These are phyloP conservation scores for Akanthomyces uredinophilus DNA, from an alignment of 2,329 filamentous ascomycete genomes.

Conservation along the genomic window DNA sequence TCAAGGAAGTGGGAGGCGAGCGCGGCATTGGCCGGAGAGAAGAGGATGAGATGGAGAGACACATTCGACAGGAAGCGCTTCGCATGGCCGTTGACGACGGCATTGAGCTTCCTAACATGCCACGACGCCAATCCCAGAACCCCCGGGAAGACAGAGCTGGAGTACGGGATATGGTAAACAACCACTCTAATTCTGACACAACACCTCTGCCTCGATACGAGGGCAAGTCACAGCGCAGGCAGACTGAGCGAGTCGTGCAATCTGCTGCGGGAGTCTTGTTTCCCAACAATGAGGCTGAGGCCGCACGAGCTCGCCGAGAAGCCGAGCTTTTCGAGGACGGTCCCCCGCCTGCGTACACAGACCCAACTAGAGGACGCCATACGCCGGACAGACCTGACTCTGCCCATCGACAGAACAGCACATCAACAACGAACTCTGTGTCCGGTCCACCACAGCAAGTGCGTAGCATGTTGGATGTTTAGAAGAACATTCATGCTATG, in stretches of 20 bases:
- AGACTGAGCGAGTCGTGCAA: slow-evolving; percentile 40
- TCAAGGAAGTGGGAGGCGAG: slow-evolving; percentile 48
- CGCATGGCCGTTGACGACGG: slow-evolving; percentile 27
- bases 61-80: slow-evolving; percentile 28
- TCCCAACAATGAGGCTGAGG: slow-evolving; percentile 33
- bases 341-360: slow-evolving; percentile 37
- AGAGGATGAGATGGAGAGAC: slow-evolving; percentile 36
- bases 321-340: slow-evolving; percentile 40
- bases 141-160: slow-evolving; percentile 29
- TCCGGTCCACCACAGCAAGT: slow-evolving; percentile 48
- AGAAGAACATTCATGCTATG: slow-evolving; percentile 4
- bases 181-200: slow-evolving; percentile 20
- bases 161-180: slow-evolving; percentile 22
- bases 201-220: slow-evolving; percentile 29
- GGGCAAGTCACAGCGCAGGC: slow-evolving; percentile 41
- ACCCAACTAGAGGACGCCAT: slow-evolving; percentile 24
- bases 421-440: slow-evolving; percentile 42
- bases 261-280: slow-evolving; percentile 44
- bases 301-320: slow-evolving; percentile 29
- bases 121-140: slow-evolving; percentile 21
- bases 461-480: slow-evolving; percentile 55
- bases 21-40: slow-evolving; percentile 38
- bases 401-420: slow-evolving; percentile 40
- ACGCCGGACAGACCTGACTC: slow-evolving; percentile 24
- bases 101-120: slow-evolving; percentile 36